Conservation (phyloP, 2,329 filamentous ascomycete species). For the Fusarium sublunatum region DNA sequence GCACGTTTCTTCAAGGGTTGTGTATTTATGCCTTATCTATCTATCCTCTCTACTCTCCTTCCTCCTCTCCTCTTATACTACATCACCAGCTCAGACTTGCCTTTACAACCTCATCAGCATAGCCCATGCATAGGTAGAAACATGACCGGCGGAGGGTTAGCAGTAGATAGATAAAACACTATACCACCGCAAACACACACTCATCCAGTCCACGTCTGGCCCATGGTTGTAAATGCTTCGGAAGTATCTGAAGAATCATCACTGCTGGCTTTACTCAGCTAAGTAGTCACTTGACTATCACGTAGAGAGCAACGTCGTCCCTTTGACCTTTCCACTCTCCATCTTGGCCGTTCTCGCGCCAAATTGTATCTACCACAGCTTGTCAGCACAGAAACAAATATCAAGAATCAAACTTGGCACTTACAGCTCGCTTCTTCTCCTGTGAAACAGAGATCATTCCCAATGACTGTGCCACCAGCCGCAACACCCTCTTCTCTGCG, state of each 20-base stretch:
- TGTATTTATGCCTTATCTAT: conserved; percentile 21
- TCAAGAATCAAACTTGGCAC: conserved; percentile 47
- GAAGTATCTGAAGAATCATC: conserved; percentile 83
- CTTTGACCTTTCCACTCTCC: conserved; percentile 75
- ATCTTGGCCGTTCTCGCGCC: conserved; percentile 86
- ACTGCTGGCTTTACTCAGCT: conserved; percentile 56
- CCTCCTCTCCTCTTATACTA: not conserved
- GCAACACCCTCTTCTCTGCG: conserved; percentile 82
- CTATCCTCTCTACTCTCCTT: not conserved
- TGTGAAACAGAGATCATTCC: conserved; percentile 76
- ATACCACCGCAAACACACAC: conserved; percentile 61
- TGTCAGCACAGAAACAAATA: conserved; percentile 18
- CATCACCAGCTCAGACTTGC: conserved; percentile 70
- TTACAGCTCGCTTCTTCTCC: conserved; percentile 93
- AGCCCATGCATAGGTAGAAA: conserved; percentile 37
- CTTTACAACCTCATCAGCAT: conserved; percentile 67
- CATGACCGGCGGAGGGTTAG: conserved; percentile 56
- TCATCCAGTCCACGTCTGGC: conserved; percentile 37
- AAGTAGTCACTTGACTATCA: conserved; percentile 48
- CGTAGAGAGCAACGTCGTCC: conserved; percentile 68
- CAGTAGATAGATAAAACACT: conserved; percentile 18
- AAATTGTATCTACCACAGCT: conserved; percentile 75
- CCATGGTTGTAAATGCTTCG: conserved; percentile 60
- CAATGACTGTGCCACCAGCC: conserved; percentile 79
- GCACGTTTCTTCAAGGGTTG: conserved; percentile 16